Base-by-base conservation (phyloP, 306 rosid genomes). In the Neltuma alba region DNA sequence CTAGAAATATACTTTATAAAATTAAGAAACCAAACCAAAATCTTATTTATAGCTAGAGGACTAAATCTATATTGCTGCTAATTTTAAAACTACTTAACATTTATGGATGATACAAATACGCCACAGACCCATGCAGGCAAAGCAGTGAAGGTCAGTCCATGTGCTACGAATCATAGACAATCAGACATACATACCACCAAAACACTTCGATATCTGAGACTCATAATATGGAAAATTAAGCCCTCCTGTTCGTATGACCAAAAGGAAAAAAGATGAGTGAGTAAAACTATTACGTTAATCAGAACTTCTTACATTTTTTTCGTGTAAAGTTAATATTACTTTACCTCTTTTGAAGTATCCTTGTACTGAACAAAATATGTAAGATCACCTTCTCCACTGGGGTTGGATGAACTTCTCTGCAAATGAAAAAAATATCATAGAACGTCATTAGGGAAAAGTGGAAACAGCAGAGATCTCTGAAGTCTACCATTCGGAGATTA, bases 361-460 rank as follows among this genome's bases (percentile, higher is more conserved):
- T 34, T 66, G 80, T 63, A 62, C 81, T 55, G 77, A 69, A 83
- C 28, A 67, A 73, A 36, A 21, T 5, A 20, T 12, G 20, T 52
- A 81, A 78, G n/a, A 75, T 87, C 88, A 90, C 83, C 91, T 90
- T 82, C 83, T 84, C 93, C 93, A 87, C 70, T 79, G 91, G 50
- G 91, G 90, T 79, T 89, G 82, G 9, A 73, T 79, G 74, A 83
- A 15, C 86, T 78, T 87, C 30, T 80, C 93, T 90, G 86, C 74
- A 83, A 87, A 61, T 69, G 44, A 45, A 34, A 80, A 65, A 69
- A 80, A 31, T 57, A 30, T 57, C 75, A 79, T 41, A 79, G 12
- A 68, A 44, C 47, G 33, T 16, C 16, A 66, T 79, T 67, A 50
- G 18, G n/a, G 68, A 58, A 20, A 58, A 11, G 11, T 10, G 16